These are phyloP conservation scores for Pythium dissimile DNA, from an alignment of 352 stramenopile genomes.

Conservation along the genomic window DNA sequence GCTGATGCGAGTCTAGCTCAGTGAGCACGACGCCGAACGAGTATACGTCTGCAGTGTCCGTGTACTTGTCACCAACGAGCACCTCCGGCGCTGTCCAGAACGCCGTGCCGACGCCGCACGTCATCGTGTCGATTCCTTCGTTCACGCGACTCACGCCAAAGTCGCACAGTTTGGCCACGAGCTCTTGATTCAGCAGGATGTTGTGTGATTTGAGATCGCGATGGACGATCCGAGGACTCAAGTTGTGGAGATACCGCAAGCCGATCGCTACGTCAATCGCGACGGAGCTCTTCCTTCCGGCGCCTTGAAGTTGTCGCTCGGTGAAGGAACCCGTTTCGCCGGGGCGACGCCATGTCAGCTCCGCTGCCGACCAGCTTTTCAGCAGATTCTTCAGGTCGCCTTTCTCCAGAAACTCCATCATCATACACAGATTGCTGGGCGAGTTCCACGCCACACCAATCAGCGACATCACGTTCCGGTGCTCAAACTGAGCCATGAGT, in stretches of 20 bases:
- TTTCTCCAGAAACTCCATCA: constrained; percentile 29
- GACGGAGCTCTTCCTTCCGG: constrained; percentile 14
- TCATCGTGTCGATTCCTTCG: constrained; percentile 28
- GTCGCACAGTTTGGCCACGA: constrained; percentile 40
- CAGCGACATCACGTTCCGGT: constrained; percentile 36
- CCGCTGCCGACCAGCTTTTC: background rate
- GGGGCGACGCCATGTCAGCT: constrained; percentile 13
- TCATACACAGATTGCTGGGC: constrained; percentile 20
- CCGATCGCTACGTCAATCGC: constrained; percentile 26
- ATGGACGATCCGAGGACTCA: constrained; percentile 21
- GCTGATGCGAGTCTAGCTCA: constrained; percentile 27
- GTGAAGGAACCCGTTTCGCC: background rate
- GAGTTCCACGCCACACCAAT: constrained; percentile 36
- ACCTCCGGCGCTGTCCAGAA: constrained; percentile 49
- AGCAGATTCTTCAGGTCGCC: constrained; percentile 26
- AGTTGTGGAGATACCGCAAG: constrained; percentile 26
- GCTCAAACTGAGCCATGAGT: constrained; percentile 33
- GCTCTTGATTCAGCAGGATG: constrained; percentile 22
- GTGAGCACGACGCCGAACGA: constrained; percentile 34
- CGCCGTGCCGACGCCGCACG: constrained; percentile 29
- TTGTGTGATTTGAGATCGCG: constrained; percentile 32
- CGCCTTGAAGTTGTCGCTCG: background rate
- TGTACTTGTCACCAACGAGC: constrained; percentile 34
- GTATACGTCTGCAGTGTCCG: constrained; percentile 31
- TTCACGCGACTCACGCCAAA: constrained; percentile 35